Base-by-base conservation (phyloP, 768 basidiomycete species). In the Psilocybe subaeruginosa region DNA sequence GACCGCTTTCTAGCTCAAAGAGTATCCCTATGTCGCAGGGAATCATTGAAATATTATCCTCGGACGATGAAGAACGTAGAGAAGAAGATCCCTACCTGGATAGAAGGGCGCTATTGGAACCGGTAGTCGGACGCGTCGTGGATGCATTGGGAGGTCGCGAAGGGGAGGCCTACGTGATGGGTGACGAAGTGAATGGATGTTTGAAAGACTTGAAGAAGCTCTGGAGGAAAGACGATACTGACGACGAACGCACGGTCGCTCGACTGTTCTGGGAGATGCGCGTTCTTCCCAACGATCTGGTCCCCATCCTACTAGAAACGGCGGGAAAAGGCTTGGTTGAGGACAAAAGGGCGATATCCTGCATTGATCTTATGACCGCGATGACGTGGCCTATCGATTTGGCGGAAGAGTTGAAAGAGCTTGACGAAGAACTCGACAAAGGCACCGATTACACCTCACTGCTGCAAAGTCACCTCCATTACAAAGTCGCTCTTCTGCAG, bases 361-460 rank as follows among this genome's bases (percentile, higher is more conserved):
- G 89, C 64, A 89, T 88, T 7, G 97, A 99, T 71, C 79, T 99
- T 23, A 89, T 99, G 72, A 92, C 94, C 0, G 95, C 96, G 0
- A 93, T 99, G 92, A 99, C 97, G 1, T 99, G 97, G 97, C 97
- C 97, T 0, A 97, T 99, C 56, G 93, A 99, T 74, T 80, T 99
- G 64, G 92, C 94, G 0, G 92, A 93, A 68, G 97, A 99, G 74
- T 80, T 99, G 64, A 92, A 91, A 68, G 97, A 99, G 70, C 85
- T 98, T 56, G 89, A 91, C 70, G 92, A 95, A 47, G 92, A 90
- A 41, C 66, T 86, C 17, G 92, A 92, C 73, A 86, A 84, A 62
- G 86, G 89, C 16, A 86, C 93, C 14, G 97, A 99, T 72, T 99
- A 95, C 74, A 94, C 94, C 0, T 88, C 90, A 61, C 82, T 99